phyloP scores from a whole-genome alignment of 2,329 filamentous ascomycete species.

The Alternaria arborescens region DNA sequence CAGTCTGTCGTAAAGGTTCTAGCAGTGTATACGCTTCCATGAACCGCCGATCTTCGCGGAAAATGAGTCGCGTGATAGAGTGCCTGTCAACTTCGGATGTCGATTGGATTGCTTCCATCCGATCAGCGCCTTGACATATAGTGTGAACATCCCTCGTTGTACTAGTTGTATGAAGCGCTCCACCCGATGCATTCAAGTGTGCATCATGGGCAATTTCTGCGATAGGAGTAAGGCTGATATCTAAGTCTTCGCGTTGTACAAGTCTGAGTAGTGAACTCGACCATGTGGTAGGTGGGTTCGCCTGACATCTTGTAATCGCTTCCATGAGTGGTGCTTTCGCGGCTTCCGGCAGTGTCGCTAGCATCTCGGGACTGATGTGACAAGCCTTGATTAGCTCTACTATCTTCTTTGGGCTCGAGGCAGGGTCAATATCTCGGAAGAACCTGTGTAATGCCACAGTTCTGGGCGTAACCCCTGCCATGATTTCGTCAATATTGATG shows the following conservation, averaged over 20 bases:
- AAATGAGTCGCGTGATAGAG: constrained; percentile 86
- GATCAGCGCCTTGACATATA: constrained; percentile 75
- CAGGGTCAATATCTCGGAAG: constrained; percentile 60
- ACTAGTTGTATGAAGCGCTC: constrained; percentile 22
- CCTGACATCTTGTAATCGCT: constrained; percentile 83
- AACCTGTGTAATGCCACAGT: constrained; percentile 75
- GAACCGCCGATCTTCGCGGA: constrained; percentile 88
- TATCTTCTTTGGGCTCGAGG: constrained; percentile 62
- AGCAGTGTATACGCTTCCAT: constrained; percentile 85
- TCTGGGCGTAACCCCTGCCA: constrained; percentile 53
- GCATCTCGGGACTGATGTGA: constrained; percentile 70
- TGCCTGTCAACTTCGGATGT: constrained; percentile 81
- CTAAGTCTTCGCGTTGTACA: constrained; percentile 83
- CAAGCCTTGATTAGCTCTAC: constrained; percentile 78
- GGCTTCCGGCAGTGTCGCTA: constrained; percentile 86
- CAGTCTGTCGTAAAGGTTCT: constrained; percentile 82
- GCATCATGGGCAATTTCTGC: constrained; percentile 35
- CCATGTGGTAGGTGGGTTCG: constrained; percentile 82
- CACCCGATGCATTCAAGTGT: constrained; percentile 29
- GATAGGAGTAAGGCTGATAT: constrained; percentile 42
- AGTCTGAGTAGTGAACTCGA: constrained; percentile 73
- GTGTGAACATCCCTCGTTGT: constrained; percentile 72
- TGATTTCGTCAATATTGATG: constrained; percentile 47
- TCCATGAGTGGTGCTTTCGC: constrained; percentile 84
- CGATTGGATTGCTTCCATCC: constrained; percentile 73